Evolutionary conservation across 306 rosid species (phyloP).

Genomic region (Fragaria iinumae): DNA sequence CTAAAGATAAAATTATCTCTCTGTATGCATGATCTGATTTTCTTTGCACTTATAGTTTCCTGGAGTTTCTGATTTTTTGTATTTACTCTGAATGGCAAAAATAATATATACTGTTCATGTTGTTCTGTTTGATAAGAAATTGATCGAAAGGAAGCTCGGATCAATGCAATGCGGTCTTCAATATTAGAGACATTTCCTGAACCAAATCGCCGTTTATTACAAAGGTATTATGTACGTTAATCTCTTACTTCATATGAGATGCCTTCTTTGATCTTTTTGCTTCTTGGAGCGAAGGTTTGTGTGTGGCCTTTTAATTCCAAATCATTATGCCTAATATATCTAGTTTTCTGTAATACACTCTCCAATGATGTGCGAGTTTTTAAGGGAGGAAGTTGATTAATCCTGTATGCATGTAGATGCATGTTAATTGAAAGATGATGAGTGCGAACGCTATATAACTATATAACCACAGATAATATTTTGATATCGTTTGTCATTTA

Average conservation of each 20-base stretch:
- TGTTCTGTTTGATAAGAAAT: constrained; percentile 57
- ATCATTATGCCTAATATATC: not conserved
- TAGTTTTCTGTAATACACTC: not conserved
- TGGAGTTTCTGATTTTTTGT: constrained; percentile 10
- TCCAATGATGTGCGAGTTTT: not conserved
- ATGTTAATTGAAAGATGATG: constrained; percentile 6
- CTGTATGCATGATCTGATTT: not conserved
- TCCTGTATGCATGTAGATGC: not conserved
- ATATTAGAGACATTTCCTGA: constrained; percentile 94
- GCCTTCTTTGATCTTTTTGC: not conserved
- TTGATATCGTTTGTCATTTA: not conserved
- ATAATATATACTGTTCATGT: constrained; percentile 17
- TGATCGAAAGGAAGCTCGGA: constrained; percentile 86
- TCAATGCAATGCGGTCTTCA: constrained; percentile 82
- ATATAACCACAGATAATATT: not conserved
- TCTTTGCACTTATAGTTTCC: not conserved
- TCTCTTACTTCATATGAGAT: constrained; percentile 8
- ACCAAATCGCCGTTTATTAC: constrained; percentile 91
- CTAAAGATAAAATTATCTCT: not conserved
- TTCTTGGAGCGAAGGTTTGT: not conserved
- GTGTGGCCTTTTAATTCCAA: not conserved
- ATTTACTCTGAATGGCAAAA: constrained; percentile 7
- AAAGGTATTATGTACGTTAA: constrained; percentile 49
- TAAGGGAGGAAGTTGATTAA: not conserved
- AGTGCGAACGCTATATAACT: not conserved